Evolutionary conservation across 768 basidiomycete species (phyloP).

Genomic region (Boletus sp.): DNA sequence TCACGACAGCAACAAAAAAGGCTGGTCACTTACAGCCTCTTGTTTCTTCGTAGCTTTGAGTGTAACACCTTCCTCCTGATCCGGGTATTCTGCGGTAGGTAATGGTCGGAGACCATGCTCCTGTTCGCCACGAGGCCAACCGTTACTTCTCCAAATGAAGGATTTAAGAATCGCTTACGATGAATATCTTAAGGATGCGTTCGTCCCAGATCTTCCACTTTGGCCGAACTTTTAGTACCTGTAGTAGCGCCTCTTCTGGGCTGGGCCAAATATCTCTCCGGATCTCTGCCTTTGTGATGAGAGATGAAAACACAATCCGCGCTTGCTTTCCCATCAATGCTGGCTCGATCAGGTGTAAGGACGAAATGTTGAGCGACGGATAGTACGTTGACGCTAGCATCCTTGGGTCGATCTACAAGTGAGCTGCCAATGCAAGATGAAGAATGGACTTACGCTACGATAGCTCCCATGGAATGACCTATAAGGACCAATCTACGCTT

Average conservation of each 20-base stretch:
- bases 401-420: neutral
- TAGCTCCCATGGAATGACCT: neutral
- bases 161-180: neutral
- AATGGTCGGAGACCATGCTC: slow-evolving; percentile 3
- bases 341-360: slow-evolving; percentile 8
- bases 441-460: neutral
- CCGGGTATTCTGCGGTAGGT: slow-evolving; percentile 2
- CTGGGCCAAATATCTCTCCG: no score
- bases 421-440: neutral
- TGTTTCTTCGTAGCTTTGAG: slow-evolving; percentile 2
- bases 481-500: neutral
- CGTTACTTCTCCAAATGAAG: neutral
- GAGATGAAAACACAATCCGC: neutral
- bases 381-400: neutral
- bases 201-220: slow-evolving; percentile 1
- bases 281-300: neutral
- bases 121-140: neutral
- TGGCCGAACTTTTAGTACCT: neutral
- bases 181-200: neutral
- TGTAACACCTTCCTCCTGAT: neutral
- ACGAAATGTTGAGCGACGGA: slow-evolving; percentile 4
- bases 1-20: neutral
- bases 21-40: neutral
- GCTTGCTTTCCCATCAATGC: neutral
- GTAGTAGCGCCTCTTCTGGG: neutral